phyloP scores from a whole-genome alignment of 106 monocot species.

The Allium fistulosum region DNA sequence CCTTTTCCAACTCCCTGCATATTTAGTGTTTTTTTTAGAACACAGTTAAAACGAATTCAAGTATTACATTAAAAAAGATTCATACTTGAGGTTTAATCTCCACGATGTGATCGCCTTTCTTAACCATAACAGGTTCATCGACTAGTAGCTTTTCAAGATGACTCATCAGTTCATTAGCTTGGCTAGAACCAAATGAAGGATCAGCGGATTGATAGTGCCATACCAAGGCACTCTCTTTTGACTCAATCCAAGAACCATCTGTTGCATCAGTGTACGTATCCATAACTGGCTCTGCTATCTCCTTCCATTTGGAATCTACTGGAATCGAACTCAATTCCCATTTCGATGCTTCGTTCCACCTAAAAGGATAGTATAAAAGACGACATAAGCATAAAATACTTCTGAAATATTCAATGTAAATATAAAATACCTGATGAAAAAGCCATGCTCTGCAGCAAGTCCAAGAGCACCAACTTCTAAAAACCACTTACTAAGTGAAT shows the following conservation, averaged over 20 bases:
- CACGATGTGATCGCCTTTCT: conserved; percentile 29
- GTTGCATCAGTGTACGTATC: conserved; percentile 11
- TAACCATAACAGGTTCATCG: conserved; percentile 21
- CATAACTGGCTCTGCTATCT: conserved; percentile 15
- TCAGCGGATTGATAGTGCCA: conserved; percentile 17
- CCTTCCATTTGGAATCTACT: conserved; percentile 10
- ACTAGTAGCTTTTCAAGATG: conserved; percentile 19
- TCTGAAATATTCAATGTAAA: too few species aligned
- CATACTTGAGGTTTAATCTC: conserved; percentile 52
- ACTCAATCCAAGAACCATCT: conserved; percentile 18
- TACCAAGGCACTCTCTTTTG: conserved; percentile 20
- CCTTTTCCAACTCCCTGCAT: conserved; percentile 55
- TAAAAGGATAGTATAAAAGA: background rate
- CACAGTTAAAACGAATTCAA: too few species aligned
- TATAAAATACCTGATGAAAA: conserved; percentile 32
- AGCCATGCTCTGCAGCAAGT: conserved; percentile 57
- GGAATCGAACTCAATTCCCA: conserved; percentile 15
- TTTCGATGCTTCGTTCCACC: conserved; percentile 7
- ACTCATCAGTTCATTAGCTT: conserved; percentile 8
- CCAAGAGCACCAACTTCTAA: conserved; percentile 26
- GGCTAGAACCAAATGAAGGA: conserved; percentile 7
- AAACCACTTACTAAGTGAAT: conserved; percentile 32
- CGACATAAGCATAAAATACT: too few species aligned
- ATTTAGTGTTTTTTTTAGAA: background rate
- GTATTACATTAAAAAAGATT: background rate